Base-by-base conservation (phyloP, 345 rosid species). In the Excoecaria cochinchinensis region DNA sequence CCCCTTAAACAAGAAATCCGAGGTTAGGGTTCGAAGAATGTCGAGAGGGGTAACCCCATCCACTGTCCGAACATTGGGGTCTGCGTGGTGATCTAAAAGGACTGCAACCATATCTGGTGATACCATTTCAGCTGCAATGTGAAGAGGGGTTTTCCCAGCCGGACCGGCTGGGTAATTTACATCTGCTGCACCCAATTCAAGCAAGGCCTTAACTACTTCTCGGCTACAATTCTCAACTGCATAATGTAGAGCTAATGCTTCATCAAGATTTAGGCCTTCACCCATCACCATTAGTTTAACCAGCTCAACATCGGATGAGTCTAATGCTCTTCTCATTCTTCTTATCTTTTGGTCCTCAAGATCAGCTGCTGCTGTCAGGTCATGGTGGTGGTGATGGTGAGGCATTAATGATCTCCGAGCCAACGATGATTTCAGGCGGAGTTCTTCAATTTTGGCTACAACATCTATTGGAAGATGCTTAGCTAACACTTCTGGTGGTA, bases 271-370 rank as follows among this genome's bases (percentile, higher is more conserved):
- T 3, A 96, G 90, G n/a, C 99, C 99, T 85, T 96, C 99, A 12
- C 98, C 98, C 99, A 96, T 96, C 38, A 96, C 99, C 99, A 96
- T 96, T 5, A 96, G 93, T 86, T 93, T 96, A 52, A 96, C 97
- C 0, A 96, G 85, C 72, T 96, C 98, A 4, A 96, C 98, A 60
- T 96, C 99, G 0, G 98, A 96, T 2, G 98, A 92, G 78, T 96
- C 99, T 12, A 96, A 81, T 5, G 99, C 99, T 44, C 97, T 79
- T 79, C 97, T 88, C 99, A 96, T 96, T 51, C 97, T 82, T 22
- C 97, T 83, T 39, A 96, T 93, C 77, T 96, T 96, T 61, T 96
- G 98, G 81, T 93, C 97, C 80, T 96, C 99, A 0, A 93, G 91
- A 69, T 92, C 97, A 24, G 93, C 87, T 0, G 94, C 93, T 4